Evolutionary conservation across 495 filamentous ascomycete genomes (phyloP), one percentile per base, ranked within the genome.

Genomic region (Penicillium cataractarum): DNA sequence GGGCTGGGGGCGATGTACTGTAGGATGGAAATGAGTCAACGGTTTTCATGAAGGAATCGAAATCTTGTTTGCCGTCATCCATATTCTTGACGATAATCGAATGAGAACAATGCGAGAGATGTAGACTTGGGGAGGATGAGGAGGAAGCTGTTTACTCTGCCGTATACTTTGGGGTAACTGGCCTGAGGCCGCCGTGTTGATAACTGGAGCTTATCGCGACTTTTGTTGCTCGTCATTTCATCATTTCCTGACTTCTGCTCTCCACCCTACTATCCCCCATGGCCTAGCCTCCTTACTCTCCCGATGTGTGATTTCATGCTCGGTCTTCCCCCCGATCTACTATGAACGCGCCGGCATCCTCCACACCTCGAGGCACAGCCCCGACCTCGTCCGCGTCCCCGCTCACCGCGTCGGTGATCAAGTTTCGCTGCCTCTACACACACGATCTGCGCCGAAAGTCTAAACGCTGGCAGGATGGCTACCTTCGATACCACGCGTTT

Each of bases 401-500:
- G 59, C 87, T 86, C 71, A 92, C 89, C 33, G 92, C 93, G 3
- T 82, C 84, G 0, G 90, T 97, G 27, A 76, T 89, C 65, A 92
- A 95, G 64, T 93, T 87, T 68, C 80, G 86, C 57, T 97, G 93
- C 67, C 86, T 97, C 22, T 97, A 90, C 74, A 96, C 91, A 6
- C 84, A 89, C 64, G 93, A 97, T 70, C 72, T 96, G 54, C 86
- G 88, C 9, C 85, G 90, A 54, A 97, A 97, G 75, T 86, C 89
- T 55, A 97, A 97, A 75, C 79, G 90, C 50, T 97, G 93, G 93
- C 91, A 94, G 65, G 93, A 97, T 89, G 93, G 93, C 44, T 86
- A 87, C 49, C 83, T 97, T 32, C 86, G 89, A 55, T 96, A 87
- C 69, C 93, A 97, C 71, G 90, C 90, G 2, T 96, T 96, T 82